Percentiles rank a stretch among this genome's conserved stretches.
Evolutionary conservation across 306 rosid species (phyloP).

Genomic region (Hylodesmum podocarpum): DNA sequence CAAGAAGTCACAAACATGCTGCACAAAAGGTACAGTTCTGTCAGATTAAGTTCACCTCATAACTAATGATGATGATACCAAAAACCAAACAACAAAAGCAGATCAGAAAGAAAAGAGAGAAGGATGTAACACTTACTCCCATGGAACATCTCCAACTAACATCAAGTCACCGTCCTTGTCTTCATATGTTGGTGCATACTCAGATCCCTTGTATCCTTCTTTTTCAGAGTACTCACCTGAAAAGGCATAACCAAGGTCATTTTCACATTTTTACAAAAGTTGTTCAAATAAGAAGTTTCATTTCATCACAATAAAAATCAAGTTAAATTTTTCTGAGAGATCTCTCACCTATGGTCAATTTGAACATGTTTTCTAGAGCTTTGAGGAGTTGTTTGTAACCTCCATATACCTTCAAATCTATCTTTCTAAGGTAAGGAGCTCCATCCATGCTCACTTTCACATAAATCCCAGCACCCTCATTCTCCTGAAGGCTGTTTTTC

Average conservation of each 20-base stretch:
- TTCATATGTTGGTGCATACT: constrained; percentile 82
- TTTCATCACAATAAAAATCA: background rate
- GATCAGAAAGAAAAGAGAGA: background rate
- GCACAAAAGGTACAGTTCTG: constrained; percentile 20
- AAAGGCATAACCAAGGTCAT: constrained; percentile 3
- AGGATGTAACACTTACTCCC: constrained; percentile 66
- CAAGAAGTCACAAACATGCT: constrained; percentile 90
- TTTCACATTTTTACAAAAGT: background rate
- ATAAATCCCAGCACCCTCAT: constrained; percentile 58
- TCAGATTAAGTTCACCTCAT: constrained; percentile 24
- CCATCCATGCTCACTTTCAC: constrained; percentile 97
- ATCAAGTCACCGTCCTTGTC: constrained; percentile 97
- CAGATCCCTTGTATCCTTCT: constrained; percentile 90
- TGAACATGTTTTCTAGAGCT: constrained; percentile 78
- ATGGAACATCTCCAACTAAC: constrained; percentile 98
- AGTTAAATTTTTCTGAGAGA: background rate
- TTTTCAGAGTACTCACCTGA: constrained; percentile 78
- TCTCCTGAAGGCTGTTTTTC: constrained; percentile 68
- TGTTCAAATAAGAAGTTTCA: background rate
- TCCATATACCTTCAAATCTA: constrained; percentile 63
- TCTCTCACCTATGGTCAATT: constrained; percentile 65
- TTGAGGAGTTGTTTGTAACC: constrained; percentile 66
- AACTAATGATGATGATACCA: background rate
- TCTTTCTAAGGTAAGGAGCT: constrained; percentile 93
- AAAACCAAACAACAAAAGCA: background rate